Percentiles rank a stretch among this genome's conserved stretches.
phyloP scores from a whole-genome alignment of 257 asterid species.

The Prunella vulgaris region DNA sequence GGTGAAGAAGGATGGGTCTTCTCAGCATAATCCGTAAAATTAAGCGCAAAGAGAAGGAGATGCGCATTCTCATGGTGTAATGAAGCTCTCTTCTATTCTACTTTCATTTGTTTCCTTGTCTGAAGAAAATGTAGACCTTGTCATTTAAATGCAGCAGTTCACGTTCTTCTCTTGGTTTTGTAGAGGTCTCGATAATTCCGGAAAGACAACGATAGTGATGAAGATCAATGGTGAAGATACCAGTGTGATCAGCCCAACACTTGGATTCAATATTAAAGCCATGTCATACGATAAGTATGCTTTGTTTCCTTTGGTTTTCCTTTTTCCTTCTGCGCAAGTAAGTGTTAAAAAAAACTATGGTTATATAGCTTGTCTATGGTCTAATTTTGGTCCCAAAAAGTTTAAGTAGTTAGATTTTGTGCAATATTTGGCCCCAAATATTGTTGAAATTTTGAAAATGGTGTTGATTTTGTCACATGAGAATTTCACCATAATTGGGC shows the following conservation, averaged over 20 bases:
- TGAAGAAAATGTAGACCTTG: background rate
- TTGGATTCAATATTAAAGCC: slow-evolving; percentile 94
- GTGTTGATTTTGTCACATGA: no score
- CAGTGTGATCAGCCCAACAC: slow-evolving; percentile 87
- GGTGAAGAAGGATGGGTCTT: slow-evolving; percentile 54
- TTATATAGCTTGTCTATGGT: no score
- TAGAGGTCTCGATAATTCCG: slow-evolving; percentile 93
- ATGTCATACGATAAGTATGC: slow-evolving; percentile 66
- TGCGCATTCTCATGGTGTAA: slow-evolving; percentile 99
- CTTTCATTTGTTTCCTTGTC: background rate
- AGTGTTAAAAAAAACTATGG: no score
- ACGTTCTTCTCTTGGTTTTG: slow-evolving; percentile 2
- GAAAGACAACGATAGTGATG: slow-evolving; percentile 89
- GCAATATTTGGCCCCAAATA: no score
- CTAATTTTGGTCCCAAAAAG: no score
- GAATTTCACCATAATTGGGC: no score
- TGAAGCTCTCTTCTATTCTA: slow-evolving; percentile 4
- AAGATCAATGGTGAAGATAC: slow-evolving; percentile 96
- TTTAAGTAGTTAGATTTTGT: no score
- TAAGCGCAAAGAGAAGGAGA: slow-evolving; percentile 93
- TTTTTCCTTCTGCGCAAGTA: background rate
- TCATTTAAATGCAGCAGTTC: slow-evolving; percentile 1
- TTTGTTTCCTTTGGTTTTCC: background rate
- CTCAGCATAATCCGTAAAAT: slow-evolving; percentile 85
- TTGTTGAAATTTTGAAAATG: no score